These are phyloP conservation scores for Phaeoacremonium minimum DNA, from an alignment of 2,329 filamentous ascomycete species.

Conservation along the genomic window DNA sequence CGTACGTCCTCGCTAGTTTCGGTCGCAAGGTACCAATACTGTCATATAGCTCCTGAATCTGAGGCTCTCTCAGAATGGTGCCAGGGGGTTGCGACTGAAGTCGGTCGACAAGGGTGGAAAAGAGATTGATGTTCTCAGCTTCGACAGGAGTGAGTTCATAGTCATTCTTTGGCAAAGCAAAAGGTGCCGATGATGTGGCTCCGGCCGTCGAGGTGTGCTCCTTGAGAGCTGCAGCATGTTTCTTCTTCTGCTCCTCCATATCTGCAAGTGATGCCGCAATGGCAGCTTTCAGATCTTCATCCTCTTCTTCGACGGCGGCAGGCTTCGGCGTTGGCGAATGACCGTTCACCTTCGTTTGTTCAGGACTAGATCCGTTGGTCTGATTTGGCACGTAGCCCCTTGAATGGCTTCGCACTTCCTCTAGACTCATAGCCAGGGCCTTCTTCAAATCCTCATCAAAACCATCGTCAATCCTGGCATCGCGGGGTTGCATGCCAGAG, in stretches of 20 bases:
- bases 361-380: constrained; percentile 25
- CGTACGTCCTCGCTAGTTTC: constrained; percentile 91
- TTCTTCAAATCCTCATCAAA: constrained; percentile 95
- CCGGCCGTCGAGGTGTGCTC: constrained; percentile 62
- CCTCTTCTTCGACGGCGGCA: constrained; percentile 68
- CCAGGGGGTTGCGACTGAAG: constrained; percentile 92
- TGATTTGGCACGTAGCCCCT: constrained; percentile 66
- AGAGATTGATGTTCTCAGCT: constrained; percentile 95
- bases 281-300: constrained; percentile 87
- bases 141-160: constrained; percentile 92
- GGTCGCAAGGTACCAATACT: constrained; percentile 91
- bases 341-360: constrained; percentile 28
- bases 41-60: constrained; percentile 97
- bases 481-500: constrained; percentile 79
- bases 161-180: constrained; percentile 74
- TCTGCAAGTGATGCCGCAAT: constrained; percentile 93
- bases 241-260: constrained; percentile 97
- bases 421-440: constrained; percentile 93
- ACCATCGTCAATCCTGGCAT: constrained; percentile 79
- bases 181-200: constrained; percentile 44
- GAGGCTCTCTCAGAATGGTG: constrained; percentile 92
- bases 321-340: constrained; percentile 31
- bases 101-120: constrained; percentile 88
- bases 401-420: constrained; percentile 77
- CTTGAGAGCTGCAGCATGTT: constrained; percentile 78